Base-by-base conservation (phyloP, 2,329 filamentous ascomycete species). In the Sporothrix globosa region DNA sequence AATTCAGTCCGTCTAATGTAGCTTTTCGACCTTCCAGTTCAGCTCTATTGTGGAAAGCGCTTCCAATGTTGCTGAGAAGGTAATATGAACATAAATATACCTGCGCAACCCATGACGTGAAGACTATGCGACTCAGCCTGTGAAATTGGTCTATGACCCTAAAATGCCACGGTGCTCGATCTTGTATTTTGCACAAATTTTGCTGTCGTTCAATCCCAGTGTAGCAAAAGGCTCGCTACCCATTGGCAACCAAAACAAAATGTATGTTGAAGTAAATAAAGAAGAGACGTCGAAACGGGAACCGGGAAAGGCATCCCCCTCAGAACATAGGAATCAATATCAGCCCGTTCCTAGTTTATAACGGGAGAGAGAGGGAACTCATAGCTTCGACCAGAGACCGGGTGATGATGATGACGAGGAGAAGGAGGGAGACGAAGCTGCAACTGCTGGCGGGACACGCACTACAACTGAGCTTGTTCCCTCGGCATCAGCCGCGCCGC, bases 401-500 rank as follows among this genome's bases (percentile, higher is more conserved):
- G 63, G 34, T 5, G 54, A 52, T 7, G 46, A 50, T 44, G 69
- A 39, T 4, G 54, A 6, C 21, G 54, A n/a, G 1, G 69, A 5
- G 4, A 46, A n/a, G 1, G 69, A 9, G 4, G 69, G 53, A 46
- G 61, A 30, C 21, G 54, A 44, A 13, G 54, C 21, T n/a, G 63
- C 41, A 3, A 63, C 21, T 14, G 54, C 30, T 1, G 65, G 27
- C 17, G 69, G 69, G 21, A 70, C 69, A 10, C 69, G 65, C 65
- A 70, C 69, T 4, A 54, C 69, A 2, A 70, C 69, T 1, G 69
- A 41, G 60, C 69, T 67, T 24, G 69, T 65, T 24, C 48, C 71
- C 2, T 58, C 39, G 21, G 34, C 66, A n/a, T 44, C 58, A 19
- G 53, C 52, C 27, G 27, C 5, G 30, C 67, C 70, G 52, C 71